Evolutionary conservation across 2,329 filamentous ascomycete species (phyloP).

Genomic region (Tolypocladium ophioglossoides): DNA sequence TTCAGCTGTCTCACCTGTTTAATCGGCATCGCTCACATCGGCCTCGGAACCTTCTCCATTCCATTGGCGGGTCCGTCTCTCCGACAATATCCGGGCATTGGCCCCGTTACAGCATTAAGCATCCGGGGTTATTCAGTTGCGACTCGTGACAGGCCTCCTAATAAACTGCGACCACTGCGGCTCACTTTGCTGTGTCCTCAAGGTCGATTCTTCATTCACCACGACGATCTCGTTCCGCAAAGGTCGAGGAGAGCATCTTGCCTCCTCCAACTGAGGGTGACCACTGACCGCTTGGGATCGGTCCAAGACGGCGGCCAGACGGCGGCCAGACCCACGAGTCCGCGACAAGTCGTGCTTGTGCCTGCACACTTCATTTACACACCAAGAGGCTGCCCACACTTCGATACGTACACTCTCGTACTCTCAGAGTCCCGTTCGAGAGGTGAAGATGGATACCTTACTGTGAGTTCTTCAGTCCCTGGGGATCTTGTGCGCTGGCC

Average conservation of each 20-base stretch:
- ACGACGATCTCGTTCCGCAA: not conserved
- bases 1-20: not conserved
- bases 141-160: not conserved
- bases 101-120: not conserved
- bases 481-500: not conserved
- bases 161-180: not conserved
- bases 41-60: not conserved
- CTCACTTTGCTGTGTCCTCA: not conserved
- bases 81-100: not conserved
- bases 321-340: not conserved
- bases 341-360: not conserved
- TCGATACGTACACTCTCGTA: not conserved
- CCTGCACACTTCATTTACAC: not conserved
- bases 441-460: slow-evolving; percentile 46
- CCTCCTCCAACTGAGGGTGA: not conserved
- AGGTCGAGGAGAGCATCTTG: not conserved
- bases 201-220: not conserved
- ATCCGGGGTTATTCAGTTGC: not conserved
- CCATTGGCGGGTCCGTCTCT: not conserved
- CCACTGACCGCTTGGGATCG: not conserved
- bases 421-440: not conserved
- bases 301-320: not conserved
- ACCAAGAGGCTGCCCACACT: not conserved
- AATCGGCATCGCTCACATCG: not conserved
- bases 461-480: slow-evolving; percentile 36